Base-by-base conservation (phyloP, 129 eudicot genomes). In the Kitagawia praeruptora region DNA sequence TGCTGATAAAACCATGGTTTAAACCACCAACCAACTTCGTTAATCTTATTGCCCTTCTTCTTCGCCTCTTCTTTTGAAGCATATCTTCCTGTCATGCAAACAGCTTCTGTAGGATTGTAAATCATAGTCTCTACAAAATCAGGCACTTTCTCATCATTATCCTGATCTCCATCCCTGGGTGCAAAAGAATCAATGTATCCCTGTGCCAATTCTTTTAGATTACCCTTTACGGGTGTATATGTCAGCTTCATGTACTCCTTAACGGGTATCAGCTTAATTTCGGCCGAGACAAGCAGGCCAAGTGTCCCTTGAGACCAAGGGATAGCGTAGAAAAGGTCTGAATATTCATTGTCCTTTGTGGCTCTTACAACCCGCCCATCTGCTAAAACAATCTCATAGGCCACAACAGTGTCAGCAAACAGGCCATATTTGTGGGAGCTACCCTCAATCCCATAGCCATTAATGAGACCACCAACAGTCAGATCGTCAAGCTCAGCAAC, bases 241-340 rank as follows among this genome's bases (percentile, higher is more conserved):
- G 99, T 95, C 74, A 95, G 75, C 80, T 80, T 95, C 97, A 95
- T 92, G 93, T 95, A 95, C 71, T 92, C 96, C 81, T 95, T 92
- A 11, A 95, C 72, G n/a, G 91, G 96, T 21, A 95, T 95, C 41
- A 95, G 96, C 86, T 95, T 95, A 61, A 95, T 95, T 86, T 95
- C 99, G 13, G 99, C 99, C 1, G 99, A 82, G 74, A 95, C 88
- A 31, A 95, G 97, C 44, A 95, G 89, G 67, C 99, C 99, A 6
- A 95, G 88, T 21, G 99, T 95, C 16, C 99, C 98, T 79, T 95
- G 99, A 81, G 99, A 95, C 99, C 99, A 95, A 7, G 99, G 99
- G 73, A 95, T 87, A 42, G 97, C 97, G 15, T 95, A 92, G 80
- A 92, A 95, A 49, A 95, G 99, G 63, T 95, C 99, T 13, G 99